These are phyloP conservation scores for Camelina sativa DNA, from an alignment of 345 rosid species.

Conservation along the genomic window DNA sequence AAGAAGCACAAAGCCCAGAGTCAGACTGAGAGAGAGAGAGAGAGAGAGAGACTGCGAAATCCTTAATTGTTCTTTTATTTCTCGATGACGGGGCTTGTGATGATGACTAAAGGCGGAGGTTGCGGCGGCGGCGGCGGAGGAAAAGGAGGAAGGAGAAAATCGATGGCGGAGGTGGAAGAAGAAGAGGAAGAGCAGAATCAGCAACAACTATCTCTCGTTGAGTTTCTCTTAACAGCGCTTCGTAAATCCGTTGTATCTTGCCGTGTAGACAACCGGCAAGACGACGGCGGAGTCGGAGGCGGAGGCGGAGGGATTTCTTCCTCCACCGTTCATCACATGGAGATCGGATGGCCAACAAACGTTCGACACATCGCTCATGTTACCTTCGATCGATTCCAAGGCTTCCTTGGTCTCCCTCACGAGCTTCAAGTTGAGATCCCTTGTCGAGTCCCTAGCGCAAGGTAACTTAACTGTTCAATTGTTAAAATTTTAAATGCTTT, in stretches of 20 bases:
- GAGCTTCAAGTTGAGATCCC: slow-evolving; percentile 98
- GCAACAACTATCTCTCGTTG: slow-evolving; percentile 66
- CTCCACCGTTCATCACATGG: slow-evolving; percentile 71
- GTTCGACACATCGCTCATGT: slow-evolving; percentile 90
- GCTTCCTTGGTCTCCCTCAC: slow-evolving; percentile 88
- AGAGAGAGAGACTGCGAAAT: slow-evolving; percentile 18
- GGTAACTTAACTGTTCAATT: slow-evolving; percentile 49
- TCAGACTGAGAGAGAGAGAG: not conserved
- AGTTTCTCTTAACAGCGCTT: slow-evolving; percentile 67
- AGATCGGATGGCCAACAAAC: slow-evolving; percentile 93
- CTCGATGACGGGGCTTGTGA: slow-evolving; percentile 83
- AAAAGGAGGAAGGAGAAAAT: slow-evolving; percentile 46
- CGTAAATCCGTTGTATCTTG: slow-evolving; percentile 90
- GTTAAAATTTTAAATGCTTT: not conserved
- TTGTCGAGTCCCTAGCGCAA: slow-evolving; percentile 91
- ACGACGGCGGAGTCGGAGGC: slow-evolving; percentile 49
- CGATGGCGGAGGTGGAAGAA: slow-evolving; percentile 34
- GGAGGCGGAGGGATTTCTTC: slow-evolving; percentile 36
- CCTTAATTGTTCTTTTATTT: slow-evolving; percentile 4
- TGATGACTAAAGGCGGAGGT: slow-evolving; percentile 81
- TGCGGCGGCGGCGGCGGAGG: slow-evolving; percentile 54
- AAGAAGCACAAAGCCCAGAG: slow-evolving; percentile 18
- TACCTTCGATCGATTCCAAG: slow-evolving; percentile 91
- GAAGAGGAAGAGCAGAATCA: slow-evolving; percentile 69
- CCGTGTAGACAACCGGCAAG: slow-evolving; percentile 62